Conservation (phyloP, 108 stramenopile genomes). For the Nitzschia putrida region DNA sequence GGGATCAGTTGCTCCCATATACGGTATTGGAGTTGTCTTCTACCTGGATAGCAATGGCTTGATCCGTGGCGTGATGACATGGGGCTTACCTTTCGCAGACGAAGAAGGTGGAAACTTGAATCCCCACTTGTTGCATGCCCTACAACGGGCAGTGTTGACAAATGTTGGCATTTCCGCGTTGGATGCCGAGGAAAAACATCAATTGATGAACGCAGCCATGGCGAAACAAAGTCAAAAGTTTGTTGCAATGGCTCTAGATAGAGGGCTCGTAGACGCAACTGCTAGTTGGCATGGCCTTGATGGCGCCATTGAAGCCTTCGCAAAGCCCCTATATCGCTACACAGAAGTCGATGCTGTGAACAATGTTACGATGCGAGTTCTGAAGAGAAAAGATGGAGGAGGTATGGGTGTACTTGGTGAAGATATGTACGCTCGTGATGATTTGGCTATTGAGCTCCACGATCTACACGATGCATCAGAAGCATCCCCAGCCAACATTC, state of each 20-base stretch:
- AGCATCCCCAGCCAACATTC: conserved; percentile 23
- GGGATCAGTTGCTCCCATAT: conserved; percentile 43
- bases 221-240: conserved; percentile 62
- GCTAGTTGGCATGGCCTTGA: conserved; percentile 30
- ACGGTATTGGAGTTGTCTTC: conserved; percentile 80
- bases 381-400: conserved; percentile 61
- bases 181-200: conserved; percentile 67
- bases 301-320: conserved; percentile 35
- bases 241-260: conserved; percentile 54
- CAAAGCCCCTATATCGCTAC: conserved; percentile 73
- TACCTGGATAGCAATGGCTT: conserved; percentile 74
- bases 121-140: conserved; percentile 47
- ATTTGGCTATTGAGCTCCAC: conserved; percentile 13
- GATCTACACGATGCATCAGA: conserved; percentile 10
- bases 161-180: conserved; percentile 65
- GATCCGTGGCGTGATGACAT: conserved; percentile 81
- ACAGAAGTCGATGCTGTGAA: conserved; percentile 55
- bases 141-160: conserved; percentile 60
- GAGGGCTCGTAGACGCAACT: conserved; percentile 23
- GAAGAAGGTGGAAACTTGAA: conserved; percentile 47
- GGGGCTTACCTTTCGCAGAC: conserved; percentile 78
- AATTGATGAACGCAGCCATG: conserved; percentile 47
- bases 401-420: conserved; percentile 60
- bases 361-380: conserved; percentile 53
- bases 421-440: conserved; percentile 63